Base-by-base conservation (phyloP, 805 yeast genomes). In the Wickerhamiella qilinensis region DNA sequence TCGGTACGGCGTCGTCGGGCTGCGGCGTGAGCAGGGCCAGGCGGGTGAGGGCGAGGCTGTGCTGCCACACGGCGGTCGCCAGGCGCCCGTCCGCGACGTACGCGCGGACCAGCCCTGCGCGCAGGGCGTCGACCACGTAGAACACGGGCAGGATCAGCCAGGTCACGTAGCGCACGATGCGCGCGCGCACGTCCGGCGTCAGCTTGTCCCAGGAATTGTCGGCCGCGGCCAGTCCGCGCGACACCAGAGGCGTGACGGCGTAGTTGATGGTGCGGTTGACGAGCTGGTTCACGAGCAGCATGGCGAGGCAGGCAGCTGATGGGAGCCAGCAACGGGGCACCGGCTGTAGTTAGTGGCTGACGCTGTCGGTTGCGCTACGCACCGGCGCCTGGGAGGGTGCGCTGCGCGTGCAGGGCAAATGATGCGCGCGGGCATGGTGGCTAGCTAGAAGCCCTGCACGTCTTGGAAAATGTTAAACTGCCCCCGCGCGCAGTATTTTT, bases 211-310 rank as follows among this genome's bases (percentile, higher is more conserved):
- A 39, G 33, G 35, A 19, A 3, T 20, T n/a, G 20, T 39, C 41
- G 20, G 30, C 12, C 8, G 33, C 24, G 12, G 20, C 20, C 4
- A 31, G 18, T 3, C 24, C 17, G n/a, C 34, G 29, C 19, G 41
- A 36, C 17, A 39, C 17, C 7, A 35, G 14, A 2, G 41, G 41
- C 33, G 35, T 33, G 12, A 39, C 38, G 6, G 38, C 41, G 24
- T 39, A 39, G 33, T 39, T 39, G 19, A 39, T 35, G 3, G 32
- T 35, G 14, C 38, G 21, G 28, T 27, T 39, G 28, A 35, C 33
- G 5, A 32, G 9, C 14, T 11, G 11, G n/a, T 32, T 15, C 8
- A 32, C 14, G 16, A 32, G 9, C n/a, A 32, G 4, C 35, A 20
- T 20, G 20, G 7, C 7, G 15, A 7, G 7, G 17, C 30, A 28